These are phyloP conservation scores for Clarkia xantiana DNA, from an alignment of 345 rosid species.

Conservation along the genomic window DNA sequence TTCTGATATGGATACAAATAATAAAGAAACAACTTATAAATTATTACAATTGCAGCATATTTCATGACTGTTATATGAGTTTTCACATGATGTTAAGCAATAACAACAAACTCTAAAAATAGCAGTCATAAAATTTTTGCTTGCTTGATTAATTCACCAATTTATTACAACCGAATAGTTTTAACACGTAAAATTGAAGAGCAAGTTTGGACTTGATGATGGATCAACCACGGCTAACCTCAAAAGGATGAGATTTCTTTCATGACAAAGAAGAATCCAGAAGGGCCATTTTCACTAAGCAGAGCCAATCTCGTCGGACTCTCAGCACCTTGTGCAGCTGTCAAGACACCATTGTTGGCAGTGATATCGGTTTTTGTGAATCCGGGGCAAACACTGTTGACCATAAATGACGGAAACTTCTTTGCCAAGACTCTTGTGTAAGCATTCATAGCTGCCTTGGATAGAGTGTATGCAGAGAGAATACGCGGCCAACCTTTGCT, in stretches of 20 bases:
- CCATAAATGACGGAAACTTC: slow-evolving; percentile 12
- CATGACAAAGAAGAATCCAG: slow-evolving; percentile 13
- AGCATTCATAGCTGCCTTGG: slow-evolving; percentile 26
- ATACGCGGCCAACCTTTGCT: slow-evolving; percentile 17
- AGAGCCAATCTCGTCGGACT: slow-evolving; percentile 5
- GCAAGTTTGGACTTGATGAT: too few species aligned
- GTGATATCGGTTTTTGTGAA: slow-evolving; percentile 23
- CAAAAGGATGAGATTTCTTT: slow-evolving; percentile 7
- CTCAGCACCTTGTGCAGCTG: slow-evolving; percentile 8
- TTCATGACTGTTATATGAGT: too few species aligned
- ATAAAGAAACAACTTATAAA: too few species aligned
- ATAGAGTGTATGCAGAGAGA: slow-evolving; percentile 10
- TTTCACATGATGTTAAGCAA: too few species aligned
- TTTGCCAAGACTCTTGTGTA: slow-evolving; percentile 23
- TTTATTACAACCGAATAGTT: too few species aligned
- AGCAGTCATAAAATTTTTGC: too few species aligned
- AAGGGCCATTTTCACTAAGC: slow-evolving; percentile 12
- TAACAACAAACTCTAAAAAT: too few species aligned
- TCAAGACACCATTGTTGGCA: slow-evolving; percentile 3
- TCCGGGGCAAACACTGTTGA: slow-evolving; percentile 17
- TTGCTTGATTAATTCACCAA: neutral
- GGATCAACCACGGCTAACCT: too few species aligned
- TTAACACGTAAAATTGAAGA: too few species aligned
- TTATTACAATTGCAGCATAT: too few species aligned
- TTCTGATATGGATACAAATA: too few species aligned